Evolutionary conservation across 306 rosid species (phyloP).

Genomic region (Lotus japonicus): DNA sequence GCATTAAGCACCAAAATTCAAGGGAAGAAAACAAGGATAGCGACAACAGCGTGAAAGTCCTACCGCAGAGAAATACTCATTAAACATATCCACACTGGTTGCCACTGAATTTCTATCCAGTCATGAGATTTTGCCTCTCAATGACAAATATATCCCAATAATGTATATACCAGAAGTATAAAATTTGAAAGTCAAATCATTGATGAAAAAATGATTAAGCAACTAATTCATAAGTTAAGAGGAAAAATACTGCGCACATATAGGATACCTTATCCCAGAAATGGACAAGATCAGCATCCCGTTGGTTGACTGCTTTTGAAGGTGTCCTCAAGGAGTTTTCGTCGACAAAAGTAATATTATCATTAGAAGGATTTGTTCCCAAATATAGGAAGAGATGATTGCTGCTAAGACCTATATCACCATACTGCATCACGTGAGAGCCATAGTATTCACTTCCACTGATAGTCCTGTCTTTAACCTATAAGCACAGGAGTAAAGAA

Average conservation of each 20-base stretch:
- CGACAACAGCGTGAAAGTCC: background rate
- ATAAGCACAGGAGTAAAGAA: constrained; percentile 12
- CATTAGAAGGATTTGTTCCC: constrained; percentile 95
- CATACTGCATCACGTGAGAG: constrained; percentile 97
- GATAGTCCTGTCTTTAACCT: constrained; percentile 79
- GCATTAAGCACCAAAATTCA: background rate
- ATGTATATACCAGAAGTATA: background rate
- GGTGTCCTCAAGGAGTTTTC: constrained; percentile 58
- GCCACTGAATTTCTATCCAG: background rate
- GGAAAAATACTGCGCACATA: background rate
- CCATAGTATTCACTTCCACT: constrained; percentile 44
- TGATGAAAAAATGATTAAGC: background rate
- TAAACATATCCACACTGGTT: no score
- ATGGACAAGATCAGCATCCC: constrained; percentile 95
- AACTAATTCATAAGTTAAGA: background rate
- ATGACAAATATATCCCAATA: background rate
- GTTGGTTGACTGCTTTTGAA: constrained; percentile 64
- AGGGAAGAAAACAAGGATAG: background rate
- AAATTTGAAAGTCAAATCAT: background rate
- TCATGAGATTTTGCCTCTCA: background rate
- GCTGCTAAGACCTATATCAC: constrained; percentile 49
- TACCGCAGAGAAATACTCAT: no score
- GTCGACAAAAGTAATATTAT: constrained; percentile 60
- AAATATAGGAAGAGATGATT: constrained; percentile 44
- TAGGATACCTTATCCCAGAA: constrained; percentile 84